A percentile compares a stretch with the other conserved stretches of the same genome.
Evolutionary conservation across 1,139 yeast species (phyloP).

Genomic region (Debaryomycetaceae sp.): DNA sequence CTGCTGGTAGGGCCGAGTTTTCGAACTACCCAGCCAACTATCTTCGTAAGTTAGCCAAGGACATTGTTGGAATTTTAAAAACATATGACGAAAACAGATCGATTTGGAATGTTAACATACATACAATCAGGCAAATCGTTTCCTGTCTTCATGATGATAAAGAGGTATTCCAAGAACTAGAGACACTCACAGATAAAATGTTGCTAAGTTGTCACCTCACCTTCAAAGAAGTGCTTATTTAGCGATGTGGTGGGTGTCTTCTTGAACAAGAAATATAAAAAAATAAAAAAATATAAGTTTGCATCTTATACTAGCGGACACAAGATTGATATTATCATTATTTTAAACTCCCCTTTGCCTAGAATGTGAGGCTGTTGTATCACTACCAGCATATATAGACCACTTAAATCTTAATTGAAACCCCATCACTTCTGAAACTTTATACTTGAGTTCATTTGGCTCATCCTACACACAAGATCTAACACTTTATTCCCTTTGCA

Average conservation of each 20-base stretch:
- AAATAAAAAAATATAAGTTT: too few relatives aligned
- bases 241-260: background rate
- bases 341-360: too few relatives aligned
- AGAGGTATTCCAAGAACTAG: conserved; percentile 23
- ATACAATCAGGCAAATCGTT: conserved; percentile 29
- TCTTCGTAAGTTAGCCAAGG: conserved; percentile 29
- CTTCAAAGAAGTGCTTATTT: conserved; percentile 2
- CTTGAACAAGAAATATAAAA: conserved; percentile 1
- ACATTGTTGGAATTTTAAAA: conserved; percentile 35
- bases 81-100: conserved; percentile 31
- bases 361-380: too few relatives aligned
- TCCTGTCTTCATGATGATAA: conserved; percentile 27
- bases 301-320: too few relatives aligned
- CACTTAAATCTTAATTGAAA: too few relatives aligned
- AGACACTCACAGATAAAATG: conserved; percentile 24
- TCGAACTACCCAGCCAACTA: conserved; percentile 23
- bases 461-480: too few relatives aligned
- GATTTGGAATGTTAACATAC: conserved; percentile 37
- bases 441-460: too few relatives aligned
- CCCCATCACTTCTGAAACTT: too few relatives aligned
- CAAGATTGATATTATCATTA: too few relatives aligned
- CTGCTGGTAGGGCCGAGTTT: conserved; percentile 18
- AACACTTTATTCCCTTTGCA: too few relatives aligned
- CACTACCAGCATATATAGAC: too few relatives aligned
- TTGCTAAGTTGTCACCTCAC: conserved; percentile 23